phyloP scores from a whole-genome alignment of 1,284 basidiomycete genomes.

The Neotropicomus parvogracilis region DNA sequence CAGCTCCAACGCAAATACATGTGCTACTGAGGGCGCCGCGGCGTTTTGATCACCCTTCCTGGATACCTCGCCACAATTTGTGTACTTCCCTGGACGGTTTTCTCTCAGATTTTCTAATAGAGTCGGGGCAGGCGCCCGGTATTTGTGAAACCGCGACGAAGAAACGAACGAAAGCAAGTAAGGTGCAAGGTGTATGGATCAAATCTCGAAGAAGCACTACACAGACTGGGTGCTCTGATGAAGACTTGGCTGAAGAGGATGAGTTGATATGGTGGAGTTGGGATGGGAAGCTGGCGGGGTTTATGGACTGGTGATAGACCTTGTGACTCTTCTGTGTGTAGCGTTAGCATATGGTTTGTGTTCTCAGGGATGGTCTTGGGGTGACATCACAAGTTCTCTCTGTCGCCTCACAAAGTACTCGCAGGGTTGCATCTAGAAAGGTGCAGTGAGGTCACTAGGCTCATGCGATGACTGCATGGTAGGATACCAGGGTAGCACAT shows the following conservation, averaged over 20 bases:
- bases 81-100: constrained; percentile 41
- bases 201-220: constrained; percentile 24
- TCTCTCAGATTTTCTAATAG: constrained; percentile 38
- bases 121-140: constrained; percentile 17
- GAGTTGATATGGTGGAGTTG: constrained; percentile 82
- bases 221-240: not conserved
- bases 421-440: too few relatives aligned
- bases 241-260: constrained; percentile 45
- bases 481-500: too few relatives aligned
- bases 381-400: too few relatives aligned
- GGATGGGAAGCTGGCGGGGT: constrained; percentile 70
- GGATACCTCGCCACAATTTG: constrained; percentile 67
- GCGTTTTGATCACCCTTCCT: constrained; percentile 65
- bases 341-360: not conserved
- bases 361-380: too few relatives aligned
- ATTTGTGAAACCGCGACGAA: not conserved
- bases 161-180: constrained; percentile 33
- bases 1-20: constrained; percentile 68
- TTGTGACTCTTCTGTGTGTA: not conserved
- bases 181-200: constrained; percentile 62
- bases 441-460: too few relatives aligned
- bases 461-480: too few relatives aligned
- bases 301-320: constrained; percentile 57
- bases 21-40: constrained; percentile 68
- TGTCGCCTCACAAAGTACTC: too few relatives aligned